Percentiles rank a stretch among this genome's conserved stretches.
These are phyloP conservation scores for Starmerella bacillaris DNA, from an alignment of 805 yeast species.

Conservation along the genomic window DNA sequence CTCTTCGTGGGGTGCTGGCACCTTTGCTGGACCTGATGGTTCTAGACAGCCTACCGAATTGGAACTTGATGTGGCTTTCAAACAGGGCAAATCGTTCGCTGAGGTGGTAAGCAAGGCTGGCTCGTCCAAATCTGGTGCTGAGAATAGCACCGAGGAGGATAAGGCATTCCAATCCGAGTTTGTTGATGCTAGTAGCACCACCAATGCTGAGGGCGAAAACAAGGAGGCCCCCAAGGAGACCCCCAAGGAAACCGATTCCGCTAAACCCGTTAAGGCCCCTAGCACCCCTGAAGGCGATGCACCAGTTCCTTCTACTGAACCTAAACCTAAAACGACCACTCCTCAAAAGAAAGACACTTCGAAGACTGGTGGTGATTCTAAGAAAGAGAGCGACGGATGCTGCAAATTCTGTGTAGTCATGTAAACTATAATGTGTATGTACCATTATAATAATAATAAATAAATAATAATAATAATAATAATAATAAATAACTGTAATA, in stretches of 20 bases:
- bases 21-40: constrained; percentile 62
- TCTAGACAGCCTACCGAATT: constrained; percentile 45
- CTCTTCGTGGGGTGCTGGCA: constrained; percentile 77
- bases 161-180: too few relatives aligned
- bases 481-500: too few relatives aligned
- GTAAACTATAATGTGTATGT: too few relatives aligned
- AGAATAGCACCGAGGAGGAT: not conserved
- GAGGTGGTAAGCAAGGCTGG: constrained; percentile 22
- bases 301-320: not conserved
- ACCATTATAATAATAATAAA: too few relatives aligned
- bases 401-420: too few relatives aligned
- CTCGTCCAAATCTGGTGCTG: constrained; percentile 1
- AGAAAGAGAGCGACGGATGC: constrained; percentile 14
- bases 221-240: constrained; percentile 2
- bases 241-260: not conserved
- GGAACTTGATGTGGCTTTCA: constrained; percentile 44
- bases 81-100: constrained; percentile 52
- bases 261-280: not conserved
- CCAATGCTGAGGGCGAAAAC: not conserved
- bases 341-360: constrained; percentile 2
- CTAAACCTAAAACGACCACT: constrained; percentile 4
- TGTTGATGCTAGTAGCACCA: too few relatives aligned
- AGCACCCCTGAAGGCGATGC: not conserved
- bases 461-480: too few relatives aligned
- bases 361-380: constrained; percentile 2